A percentile compares a stretch with the other conserved stretches of the same genome.
Evolutionary conservation across 306 rosid genomes (phyloP).

Genomic region (Trichosanthes truncata): DNA sequence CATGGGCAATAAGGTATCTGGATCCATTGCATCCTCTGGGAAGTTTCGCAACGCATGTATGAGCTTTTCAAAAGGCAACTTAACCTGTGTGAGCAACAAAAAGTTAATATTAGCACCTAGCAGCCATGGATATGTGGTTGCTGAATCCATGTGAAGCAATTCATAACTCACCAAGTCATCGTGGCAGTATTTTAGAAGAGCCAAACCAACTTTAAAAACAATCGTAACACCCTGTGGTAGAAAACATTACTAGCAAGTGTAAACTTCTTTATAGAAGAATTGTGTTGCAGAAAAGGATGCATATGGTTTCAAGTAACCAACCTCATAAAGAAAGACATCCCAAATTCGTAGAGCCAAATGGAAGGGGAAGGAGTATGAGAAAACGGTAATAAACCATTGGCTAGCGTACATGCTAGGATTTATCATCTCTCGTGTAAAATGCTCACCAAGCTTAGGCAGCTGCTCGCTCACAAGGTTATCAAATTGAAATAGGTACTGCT

Average conservation of each 20-base stretch:
- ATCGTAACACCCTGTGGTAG: conserved; percentile 78
- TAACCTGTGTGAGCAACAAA: conserved; percentile 38
- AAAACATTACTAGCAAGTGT: conserved; percentile 10
- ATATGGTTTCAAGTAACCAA: conserved; percentile 24
- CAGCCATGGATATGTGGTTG: background rate
- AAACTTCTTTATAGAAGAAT: conserved; percentile 9
- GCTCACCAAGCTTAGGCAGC: conserved; percentile 86
- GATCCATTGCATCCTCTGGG: conserved; percentile 86
- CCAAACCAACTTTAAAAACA: conserved; percentile 90
- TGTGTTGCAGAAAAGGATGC: conserved; percentile 5
- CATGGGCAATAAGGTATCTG: conserved; percentile 71
- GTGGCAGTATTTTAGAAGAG: conserved; percentile 83
- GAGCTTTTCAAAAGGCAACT: conserved; percentile 93
- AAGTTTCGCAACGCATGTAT: conserved; percentile 91
- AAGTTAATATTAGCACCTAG: conserved; percentile 13
- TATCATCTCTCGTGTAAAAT: conserved; percentile 76
- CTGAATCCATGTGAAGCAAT: background rate
- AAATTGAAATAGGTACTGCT: conserved; percentile 82
- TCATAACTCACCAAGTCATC: conserved; percentile 83
- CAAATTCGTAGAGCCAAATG: conserved; percentile 96
- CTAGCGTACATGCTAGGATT: conserved; percentile 99
- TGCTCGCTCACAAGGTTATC: conserved; percentile 66
- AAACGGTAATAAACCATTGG: conserved; percentile 98
- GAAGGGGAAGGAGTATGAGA: conserved; percentile 95
- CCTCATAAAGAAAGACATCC: conserved; percentile 96